Evolutionary conservation across 2,329 filamentous ascomycete genomes (phyloP).

Genomic region (Phialophora expanda): DNA sequence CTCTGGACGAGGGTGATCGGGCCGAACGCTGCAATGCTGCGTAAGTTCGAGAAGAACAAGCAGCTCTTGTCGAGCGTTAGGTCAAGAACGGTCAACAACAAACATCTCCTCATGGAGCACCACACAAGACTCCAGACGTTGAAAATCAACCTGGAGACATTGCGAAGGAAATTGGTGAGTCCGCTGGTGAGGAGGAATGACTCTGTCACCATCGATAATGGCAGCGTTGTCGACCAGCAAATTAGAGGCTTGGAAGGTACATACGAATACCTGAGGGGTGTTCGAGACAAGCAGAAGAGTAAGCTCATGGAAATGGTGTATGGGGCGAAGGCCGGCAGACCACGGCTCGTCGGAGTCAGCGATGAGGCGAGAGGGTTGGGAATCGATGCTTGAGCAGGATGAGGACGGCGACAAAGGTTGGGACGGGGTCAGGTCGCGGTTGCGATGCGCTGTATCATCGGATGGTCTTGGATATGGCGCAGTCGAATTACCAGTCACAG

Average conservation of each 20-base stretch:
- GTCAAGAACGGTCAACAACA: conserved; percentile 83
- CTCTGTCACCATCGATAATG: conserved; percentile 54
- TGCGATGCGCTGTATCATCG: neutral
- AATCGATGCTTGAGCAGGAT: conserved; percentile 19
- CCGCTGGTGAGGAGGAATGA: conserved; percentile 77
- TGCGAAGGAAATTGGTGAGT: conserved; percentile 80
- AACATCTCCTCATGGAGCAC: conserved; percentile 82
- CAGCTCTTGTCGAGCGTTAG: conserved; percentile 78
- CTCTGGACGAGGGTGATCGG: conserved; percentile 88
- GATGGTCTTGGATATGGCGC: neutral
- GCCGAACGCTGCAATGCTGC: conserved; percentile 72
- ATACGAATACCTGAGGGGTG: conserved; percentile 74
- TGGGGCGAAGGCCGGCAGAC: conserved; percentile 49
- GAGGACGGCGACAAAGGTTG: neutral
- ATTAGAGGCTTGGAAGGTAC: conserved; percentile 81
- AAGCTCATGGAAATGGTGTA: conserved; percentile 82
- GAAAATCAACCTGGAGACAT: conserved; percentile 83
- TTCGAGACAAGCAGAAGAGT: conserved; percentile 79
- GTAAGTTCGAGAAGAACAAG: conserved; percentile 91
- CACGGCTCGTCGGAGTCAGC: conserved; percentile 28
- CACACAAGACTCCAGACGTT: conserved; percentile 82
- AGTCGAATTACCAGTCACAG: neutral
- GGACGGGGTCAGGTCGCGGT: neutral
- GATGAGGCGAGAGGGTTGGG: conserved; percentile 31
- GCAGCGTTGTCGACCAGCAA: conserved; percentile 77